Conservation (phyloP, 2,329 filamentous ascomycete genomes). For the Aureobasidium sp. region DNA sequence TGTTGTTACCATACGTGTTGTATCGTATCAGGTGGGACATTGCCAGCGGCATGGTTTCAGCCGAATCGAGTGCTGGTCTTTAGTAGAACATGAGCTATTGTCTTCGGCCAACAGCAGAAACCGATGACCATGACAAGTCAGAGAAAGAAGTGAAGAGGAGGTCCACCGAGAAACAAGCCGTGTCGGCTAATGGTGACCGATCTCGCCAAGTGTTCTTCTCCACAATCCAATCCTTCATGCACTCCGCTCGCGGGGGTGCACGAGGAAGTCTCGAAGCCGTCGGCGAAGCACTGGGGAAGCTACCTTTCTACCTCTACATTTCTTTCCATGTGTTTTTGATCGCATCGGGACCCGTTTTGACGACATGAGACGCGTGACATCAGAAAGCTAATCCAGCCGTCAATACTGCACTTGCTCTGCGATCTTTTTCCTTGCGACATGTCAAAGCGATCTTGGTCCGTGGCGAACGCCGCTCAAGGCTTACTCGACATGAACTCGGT, state of each 20-base stretch:
- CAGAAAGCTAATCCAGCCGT: background rate
- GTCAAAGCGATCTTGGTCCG: constrained; percentile 12
- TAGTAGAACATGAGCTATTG: background rate
- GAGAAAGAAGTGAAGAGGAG: background rate
- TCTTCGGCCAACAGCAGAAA: no score
- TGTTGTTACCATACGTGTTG: background rate
- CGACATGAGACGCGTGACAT: constrained; percentile 1
- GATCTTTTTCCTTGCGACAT: background rate
- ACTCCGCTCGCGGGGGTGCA: background rate
- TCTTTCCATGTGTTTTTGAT: background rate
- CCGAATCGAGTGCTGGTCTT: background rate
- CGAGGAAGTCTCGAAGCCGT: background rate
- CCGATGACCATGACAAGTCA: background rate
- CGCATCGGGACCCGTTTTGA: background rate
- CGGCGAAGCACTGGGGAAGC: background rate
- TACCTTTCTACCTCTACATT: background rate
- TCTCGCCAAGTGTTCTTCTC: background rate
- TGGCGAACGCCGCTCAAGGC: constrained; percentile 11
- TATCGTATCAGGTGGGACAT: background rate
- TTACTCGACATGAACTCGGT: constrained; percentile 12
- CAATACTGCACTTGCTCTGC: background rate
- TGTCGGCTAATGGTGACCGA: background rate
- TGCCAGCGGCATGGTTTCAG: background rate
- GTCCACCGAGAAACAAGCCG: background rate
- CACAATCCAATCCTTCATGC: background rate